Evolutionary conservation across 1,139 yeast species (phyloP).

Genomic region (Diutina mesorugosa): DNA sequence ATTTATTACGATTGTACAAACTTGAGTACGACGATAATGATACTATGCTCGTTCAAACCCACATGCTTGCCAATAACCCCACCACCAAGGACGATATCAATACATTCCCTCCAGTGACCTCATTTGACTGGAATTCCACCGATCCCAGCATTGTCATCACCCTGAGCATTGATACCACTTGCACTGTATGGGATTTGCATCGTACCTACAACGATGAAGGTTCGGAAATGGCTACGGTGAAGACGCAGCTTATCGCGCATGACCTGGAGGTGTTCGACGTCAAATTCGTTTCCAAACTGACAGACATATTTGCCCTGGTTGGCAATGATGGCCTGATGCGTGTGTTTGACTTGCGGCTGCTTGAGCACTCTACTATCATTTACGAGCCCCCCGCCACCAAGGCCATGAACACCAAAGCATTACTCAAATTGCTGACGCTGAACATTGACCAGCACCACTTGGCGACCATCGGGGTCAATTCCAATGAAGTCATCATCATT

Average conservation of each 20-base stretch:
- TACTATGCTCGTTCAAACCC: constrained; percentile 24
- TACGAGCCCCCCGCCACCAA: constrained; percentile 42
- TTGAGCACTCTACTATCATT: constrained; percentile 90
- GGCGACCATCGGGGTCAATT: constrained; percentile 70
- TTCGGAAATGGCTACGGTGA: constrained; percentile 55
- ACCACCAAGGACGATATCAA: constrained; percentile 21
- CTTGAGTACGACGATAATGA: constrained; percentile 24
- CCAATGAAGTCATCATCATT: constrained; percentile 52
- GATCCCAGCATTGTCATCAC: constrained; percentile 69
- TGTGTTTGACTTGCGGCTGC: constrained; percentile 75
- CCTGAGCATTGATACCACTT: constrained; percentile 87
- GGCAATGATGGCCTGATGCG: constrained; percentile 95
- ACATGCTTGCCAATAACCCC: constrained; percentile 27
- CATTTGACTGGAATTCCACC: constrained; percentile 82
- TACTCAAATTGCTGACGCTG: constrained; percentile 65
- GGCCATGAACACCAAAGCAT: constrained; percentile 35
- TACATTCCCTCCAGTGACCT: constrained; percentile 71
- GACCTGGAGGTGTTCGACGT: constrained; percentile 94
- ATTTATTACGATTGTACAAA: constrained; percentile 57
- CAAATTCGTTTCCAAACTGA: constrained; percentile 61
- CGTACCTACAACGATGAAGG: constrained; percentile 18
- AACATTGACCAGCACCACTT: constrained; percentile 66
- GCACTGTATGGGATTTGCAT: constrained; percentile 86
- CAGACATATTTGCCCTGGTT: constrained; percentile 79
- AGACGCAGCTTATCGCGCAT: constrained; percentile 91